Conservation (phyloP, 2,329 filamentous ascomycete species). For the Metarhizium robertsii region DNA sequence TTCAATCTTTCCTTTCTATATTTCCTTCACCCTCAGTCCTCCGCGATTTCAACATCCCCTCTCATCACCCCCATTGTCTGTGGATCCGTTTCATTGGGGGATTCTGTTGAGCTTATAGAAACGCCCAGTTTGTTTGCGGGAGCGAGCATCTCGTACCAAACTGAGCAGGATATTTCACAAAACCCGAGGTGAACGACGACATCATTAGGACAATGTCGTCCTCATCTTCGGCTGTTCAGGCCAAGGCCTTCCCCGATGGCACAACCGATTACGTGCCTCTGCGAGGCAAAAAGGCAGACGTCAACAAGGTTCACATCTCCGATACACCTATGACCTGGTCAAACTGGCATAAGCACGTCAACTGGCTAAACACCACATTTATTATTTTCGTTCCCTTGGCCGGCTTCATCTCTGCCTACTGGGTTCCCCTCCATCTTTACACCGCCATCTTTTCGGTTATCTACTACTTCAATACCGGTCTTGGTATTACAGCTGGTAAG, state of each 20-base stretch:
- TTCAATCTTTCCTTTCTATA: background rate
- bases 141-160: background rate
- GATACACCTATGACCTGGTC: constrained; percentile 68
- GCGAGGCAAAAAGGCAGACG: constrained; percentile 35
- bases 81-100: background rate
- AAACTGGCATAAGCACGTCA: constrained; percentile 89
- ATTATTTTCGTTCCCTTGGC: constrained; percentile 69
- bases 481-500: constrained; percentile 70
- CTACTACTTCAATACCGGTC: constrained; percentile 78
- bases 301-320: constrained; percentile 74
- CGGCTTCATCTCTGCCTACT: constrained; percentile 66
- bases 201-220: constrained; percentile 3
- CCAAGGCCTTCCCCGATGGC: constrained; percentile 39
- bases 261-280: constrained; percentile 46
- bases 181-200: background rate
- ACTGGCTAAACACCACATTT: constrained; percentile 82
- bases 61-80: background rate
- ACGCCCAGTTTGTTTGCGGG: background rate
- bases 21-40: background rate
- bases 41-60: background rate
- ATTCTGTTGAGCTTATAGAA: background rate
- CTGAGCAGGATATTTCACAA: background rate
- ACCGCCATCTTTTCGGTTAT: constrained; percentile 64
- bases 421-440: constrained; percentile 64
- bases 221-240: constrained; percentile 17